Evolutionary conservation across 352 stramenopile genomes (phyloP), one percentile per base, ranked within the genome.

Genomic region (Globisporangium megalacanthum): DNA sequence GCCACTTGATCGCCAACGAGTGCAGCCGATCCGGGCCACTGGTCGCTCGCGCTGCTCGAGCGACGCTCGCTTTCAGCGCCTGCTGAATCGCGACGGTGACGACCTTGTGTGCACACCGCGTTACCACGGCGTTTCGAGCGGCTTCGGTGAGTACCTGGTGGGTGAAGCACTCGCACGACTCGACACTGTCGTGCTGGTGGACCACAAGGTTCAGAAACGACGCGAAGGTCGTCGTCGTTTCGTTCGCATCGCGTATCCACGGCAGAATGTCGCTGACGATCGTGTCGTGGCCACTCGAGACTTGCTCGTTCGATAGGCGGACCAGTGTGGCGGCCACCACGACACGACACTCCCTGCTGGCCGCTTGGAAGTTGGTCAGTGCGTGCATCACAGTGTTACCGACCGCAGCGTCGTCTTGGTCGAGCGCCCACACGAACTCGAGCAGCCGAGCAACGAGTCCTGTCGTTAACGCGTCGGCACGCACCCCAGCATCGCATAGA

Each of bases 1-100:
- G 58, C 14, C 62, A 54, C 44, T 45, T 60, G 7, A 50, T 60
- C 5, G 54, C 58, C 15, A 49, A 37, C 3, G 33, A 62, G 6
- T 65, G 45, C 19, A 58, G 35, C 2, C 50, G 52, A 36, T 20
- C 15, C 9, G n/a, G 11, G 44, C 13, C n/a, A 49, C 44, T 22
- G 22, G 9, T 29, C 25, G 25, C n/a, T 11, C 17, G 17, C 25
- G 44, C 44, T 3, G 17, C 52, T 36, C 25, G 52, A 41, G 44
- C 25, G 29, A 39, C 35, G 10, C 35, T 39, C 10, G 6, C 35
- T 13, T 39, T 39, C 41, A 56, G n/a, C 5, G 41, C 52, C 17
- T 36, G 37, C 15, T 19, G 47, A 39, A 56, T 42, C 11, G 44
- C 20, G 15, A 17, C 45, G 29, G 2, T 22, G 6, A n/a, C 19